These are phyloP conservation scores for Osmozyma mogii DNA, from an alignment of 805 yeast species.

Conservation along the genomic window DNA sequence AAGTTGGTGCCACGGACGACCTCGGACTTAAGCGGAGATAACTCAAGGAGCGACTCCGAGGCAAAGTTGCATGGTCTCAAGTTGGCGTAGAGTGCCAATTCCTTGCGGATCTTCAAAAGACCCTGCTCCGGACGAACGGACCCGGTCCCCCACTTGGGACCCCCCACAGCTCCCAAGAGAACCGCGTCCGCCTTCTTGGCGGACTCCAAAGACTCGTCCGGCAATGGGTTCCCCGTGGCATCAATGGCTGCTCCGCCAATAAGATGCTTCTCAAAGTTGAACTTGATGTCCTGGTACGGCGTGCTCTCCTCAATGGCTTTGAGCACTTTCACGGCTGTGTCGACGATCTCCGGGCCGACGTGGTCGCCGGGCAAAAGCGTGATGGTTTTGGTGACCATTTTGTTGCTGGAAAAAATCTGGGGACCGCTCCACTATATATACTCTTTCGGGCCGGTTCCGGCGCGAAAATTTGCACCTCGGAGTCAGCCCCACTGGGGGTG, in stretches of 20 bases:
- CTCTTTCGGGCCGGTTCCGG: too few relatives aligned
- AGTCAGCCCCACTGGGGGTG: too few relatives aligned
- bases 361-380: conserved; percentile 96
- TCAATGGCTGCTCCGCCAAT: conserved; percentile 99
- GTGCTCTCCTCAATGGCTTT: conserved; percentile 57
- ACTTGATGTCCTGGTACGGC: conserved; percentile 40
- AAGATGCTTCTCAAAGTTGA: conserved; percentile 73
- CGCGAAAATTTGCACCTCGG: too few relatives aligned
- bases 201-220: conserved; percentile 76
- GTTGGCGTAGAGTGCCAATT: conserved; percentile 88
- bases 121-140: conserved; percentile 97
- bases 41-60: conserved; percentile 70
- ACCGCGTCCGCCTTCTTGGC: conserved; percentile 89
- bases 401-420: too few relatives aligned
- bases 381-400: conserved; percentile 61
- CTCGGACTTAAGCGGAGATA: conserved; percentile 83
- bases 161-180: conserved; percentile 97
- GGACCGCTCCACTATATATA: too few relatives aligned
- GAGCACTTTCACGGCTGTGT: conserved; percentile 87
- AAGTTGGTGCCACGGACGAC: conserved; percentile 87
- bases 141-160: conserved; percentile 99
- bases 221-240: conserved; percentile 87
- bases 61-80: conserved; percentile 95
- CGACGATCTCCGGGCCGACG: conserved; percentile 85
- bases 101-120: conserved; percentile 86